Percentiles rank a stretch among this genome's conserved stretches.
Evolutionary conservation across 2,329 filamentous ascomycete species (phyloP).

Genomic region (Colletotrichum sp.): DNA sequence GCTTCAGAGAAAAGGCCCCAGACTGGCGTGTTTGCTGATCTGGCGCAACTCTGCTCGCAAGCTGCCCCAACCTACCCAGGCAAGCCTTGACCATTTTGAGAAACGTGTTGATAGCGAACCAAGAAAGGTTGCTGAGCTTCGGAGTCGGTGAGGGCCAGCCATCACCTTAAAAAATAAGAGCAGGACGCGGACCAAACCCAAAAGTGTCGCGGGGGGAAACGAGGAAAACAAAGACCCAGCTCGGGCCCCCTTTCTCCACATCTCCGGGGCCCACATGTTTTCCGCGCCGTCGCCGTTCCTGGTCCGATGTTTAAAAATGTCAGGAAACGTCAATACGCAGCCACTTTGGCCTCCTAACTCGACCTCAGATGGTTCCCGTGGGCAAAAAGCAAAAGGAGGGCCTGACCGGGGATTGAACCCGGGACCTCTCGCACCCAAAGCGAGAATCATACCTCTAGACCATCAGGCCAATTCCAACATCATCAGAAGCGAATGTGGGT

Average conservation of each 20-base stretch:
- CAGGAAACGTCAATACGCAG: background rate
- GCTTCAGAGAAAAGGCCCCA: background rate
- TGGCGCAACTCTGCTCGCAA: background rate
- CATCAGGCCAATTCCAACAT: constrained; percentile 25
- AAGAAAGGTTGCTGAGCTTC: background rate
- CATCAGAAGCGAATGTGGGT: background rate
- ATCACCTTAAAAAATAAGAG: background rate
- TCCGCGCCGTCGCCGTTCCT: background rate
- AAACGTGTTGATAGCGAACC: background rate
- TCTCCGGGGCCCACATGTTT: background rate
- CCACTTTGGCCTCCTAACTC: background rate
- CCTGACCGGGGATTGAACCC: constrained; percentile 35
- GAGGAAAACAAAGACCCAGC: background rate
- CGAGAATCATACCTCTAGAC: constrained; percentile 40
- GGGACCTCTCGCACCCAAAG: constrained; percentile 40
- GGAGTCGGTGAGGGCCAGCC: background rate
- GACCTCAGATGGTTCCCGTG: background rate
- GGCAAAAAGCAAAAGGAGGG: background rate
- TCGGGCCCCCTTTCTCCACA: background rate
- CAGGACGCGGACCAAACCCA: background rate
- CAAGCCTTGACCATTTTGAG: background rate
- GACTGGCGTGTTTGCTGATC: background rate
- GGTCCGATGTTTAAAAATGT: background rate
- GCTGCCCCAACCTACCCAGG: background rate
- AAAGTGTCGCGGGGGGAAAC: background rate